These are phyloP conservation scores for Ramularia endophylla DNA, from an alignment of 2,329 filamentous ascomycete species.

Conservation along the genomic window DNA sequence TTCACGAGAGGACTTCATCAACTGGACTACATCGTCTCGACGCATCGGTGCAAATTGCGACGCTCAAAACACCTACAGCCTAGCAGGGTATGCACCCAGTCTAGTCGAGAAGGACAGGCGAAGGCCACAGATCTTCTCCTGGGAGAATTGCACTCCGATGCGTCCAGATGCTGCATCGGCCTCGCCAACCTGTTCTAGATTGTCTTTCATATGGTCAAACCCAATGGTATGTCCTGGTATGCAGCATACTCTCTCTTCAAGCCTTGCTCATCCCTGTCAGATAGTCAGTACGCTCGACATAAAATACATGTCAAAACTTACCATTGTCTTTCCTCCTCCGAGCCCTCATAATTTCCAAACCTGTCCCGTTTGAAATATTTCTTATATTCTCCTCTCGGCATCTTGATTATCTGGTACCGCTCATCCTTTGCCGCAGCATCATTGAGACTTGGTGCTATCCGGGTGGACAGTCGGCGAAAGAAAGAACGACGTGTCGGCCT, in stretches of 20 bases:
- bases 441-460: conserved; percentile 12
- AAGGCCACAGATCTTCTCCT: no score
- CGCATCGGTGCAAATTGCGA: no score
- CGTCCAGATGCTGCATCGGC: no score
- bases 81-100: no score
- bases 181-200: no score
- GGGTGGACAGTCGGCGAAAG: conserved; percentile 24
- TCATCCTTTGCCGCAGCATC: conserved; percentile 15
- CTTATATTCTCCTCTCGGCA: conserved; percentile 27
- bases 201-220: no score
- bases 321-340: conserved; percentile 27
- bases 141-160: no score
- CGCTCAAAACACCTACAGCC: no score
- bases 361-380: conserved; percentile 21
- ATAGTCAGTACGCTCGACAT: no score
- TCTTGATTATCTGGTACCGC: conserved; percentile 26
- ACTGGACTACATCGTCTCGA: no score
- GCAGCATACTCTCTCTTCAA: conserved; percentile 19
- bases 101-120: no score
- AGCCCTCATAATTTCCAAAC: conserved; percentile 25
- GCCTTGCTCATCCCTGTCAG: conserved; percentile 15
- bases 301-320: background rate
- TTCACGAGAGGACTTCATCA: no score
- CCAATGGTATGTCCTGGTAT: conserved; percentile 20
- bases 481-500: conserved; percentile 23